Evolutionary conservation across 257 asterid genomes (phyloP), one percentile per base, ranked within the genome.

Genomic region (Nyctanthes arbortristis): DNA sequence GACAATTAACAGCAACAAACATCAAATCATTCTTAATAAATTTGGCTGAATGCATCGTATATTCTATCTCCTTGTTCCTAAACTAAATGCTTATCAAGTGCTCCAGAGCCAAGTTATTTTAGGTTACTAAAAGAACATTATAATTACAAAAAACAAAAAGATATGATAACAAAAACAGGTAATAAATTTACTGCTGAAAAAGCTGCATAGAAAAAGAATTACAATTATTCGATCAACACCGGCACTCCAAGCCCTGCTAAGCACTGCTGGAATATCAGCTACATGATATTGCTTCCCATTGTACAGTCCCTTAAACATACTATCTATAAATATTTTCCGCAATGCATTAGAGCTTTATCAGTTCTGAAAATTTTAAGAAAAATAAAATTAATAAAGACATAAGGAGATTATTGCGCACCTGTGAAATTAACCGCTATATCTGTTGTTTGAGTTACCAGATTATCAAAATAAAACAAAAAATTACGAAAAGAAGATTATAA

Each of bases 391-490:
- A 31, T 10, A 33, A 55, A 34, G 64, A 47, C 14, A 24, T 39
- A 30, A 72, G 39, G 37, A 18, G 56, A 59, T 31, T 40, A 29
- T 28, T 45, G 68, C 78, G 58, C 33, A 93, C 99, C 99, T 76
- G 99, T 93, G 77, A 93, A 86, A 74, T 93, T 93, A 66, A 89
- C 99, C 67, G 97, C 97, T 73, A 91, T 88, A 71, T 93, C 99
- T 93, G 95, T 68, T 72, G 37, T n/a, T 49, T 49, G 30, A 18
- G 29, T 49, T 7, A 22, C 5, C 5, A 32, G 39, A 59, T 35
- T 22, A 57, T 61, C 57, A 54, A 66, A n/a, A 47, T 12, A 73
- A 39, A 55, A 65, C 13, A 58, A 66, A 18, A 30, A 14, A 24
- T n/a, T n/a, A n/a, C n/a, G n/a, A 61, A 60, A 28, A 20, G 37